Percentiles rank a stretch among this genome's conserved stretches.
Conservation (phyloP, 2,329 filamentous ascomycete species). For the Fusarium papillatum region DNA sequence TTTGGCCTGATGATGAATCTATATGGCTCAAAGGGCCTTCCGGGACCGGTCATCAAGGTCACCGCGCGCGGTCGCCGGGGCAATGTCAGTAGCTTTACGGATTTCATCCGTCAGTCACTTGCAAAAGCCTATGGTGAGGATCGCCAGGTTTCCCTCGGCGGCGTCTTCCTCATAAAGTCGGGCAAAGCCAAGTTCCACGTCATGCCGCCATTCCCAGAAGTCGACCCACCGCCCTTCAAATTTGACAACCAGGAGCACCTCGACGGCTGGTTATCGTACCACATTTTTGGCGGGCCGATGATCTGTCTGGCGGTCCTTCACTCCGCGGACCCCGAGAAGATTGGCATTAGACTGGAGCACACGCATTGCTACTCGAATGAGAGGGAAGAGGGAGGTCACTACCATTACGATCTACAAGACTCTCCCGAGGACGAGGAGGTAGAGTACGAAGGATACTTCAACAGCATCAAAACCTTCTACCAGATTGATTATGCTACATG, state of each 20-base stretch:
- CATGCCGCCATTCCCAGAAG: slow-evolving; percentile 58
- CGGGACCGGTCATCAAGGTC: slow-evolving; percentile 53
- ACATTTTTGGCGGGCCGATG: slow-evolving; percentile 52
- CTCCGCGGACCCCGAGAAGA: slow-evolving; percentile 52
- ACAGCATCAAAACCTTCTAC: slow-evolving; percentile 38
- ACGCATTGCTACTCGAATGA: slow-evolving; percentile 57
- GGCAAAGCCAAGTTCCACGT: slow-evolving; percentile 56
- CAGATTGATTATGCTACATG: too few relatives aligned
- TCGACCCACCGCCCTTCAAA: slow-evolving; percentile 44
- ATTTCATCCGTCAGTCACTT: slow-evolving; percentile 48
- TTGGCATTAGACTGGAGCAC: slow-evolving; percentile 60
- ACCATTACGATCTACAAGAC: slow-evolving; percentile 55
- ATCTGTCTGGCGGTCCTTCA: slow-evolving; percentile 58
- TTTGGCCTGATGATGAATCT: slow-evolving; percentile 60
- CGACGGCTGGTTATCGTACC: slow-evolving; percentile 55
- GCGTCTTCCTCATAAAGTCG: slow-evolving; percentile 54
- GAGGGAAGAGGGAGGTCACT: slow-evolving; percentile 56
- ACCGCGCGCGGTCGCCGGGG: slow-evolving; percentile 46
- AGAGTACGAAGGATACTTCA: slow-evolving; percentile 62
- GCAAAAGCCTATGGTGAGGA: slow-evolving; percentile 48
- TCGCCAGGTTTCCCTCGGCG: slow-evolving; percentile 53
- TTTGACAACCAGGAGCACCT: slow-evolving; percentile 41
- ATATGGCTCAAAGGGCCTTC: slow-evolving; percentile 51
- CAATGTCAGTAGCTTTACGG: slow-evolving; percentile 47
- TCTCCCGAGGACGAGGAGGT: slow-evolving; percentile 44